phyloP scores from a whole-genome alignment of 371 early-diverging fungal species.

The Syncephalastrum contaminatum region DNA sequence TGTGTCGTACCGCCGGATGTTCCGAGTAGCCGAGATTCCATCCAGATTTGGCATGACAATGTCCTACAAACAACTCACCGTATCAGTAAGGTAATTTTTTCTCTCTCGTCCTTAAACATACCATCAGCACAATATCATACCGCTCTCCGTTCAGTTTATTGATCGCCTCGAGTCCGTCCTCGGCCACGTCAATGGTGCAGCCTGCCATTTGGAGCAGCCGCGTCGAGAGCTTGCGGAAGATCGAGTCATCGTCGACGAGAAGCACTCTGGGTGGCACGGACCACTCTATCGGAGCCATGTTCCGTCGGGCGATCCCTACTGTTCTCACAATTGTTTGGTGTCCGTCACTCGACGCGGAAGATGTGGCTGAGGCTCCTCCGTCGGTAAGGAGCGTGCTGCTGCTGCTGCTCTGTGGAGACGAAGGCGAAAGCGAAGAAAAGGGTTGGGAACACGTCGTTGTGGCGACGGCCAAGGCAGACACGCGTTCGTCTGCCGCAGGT shows the following conservation, averaged over 20 bases:
- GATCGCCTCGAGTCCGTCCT: constrained; percentile 72
- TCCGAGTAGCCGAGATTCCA: constrained; percentile 70
- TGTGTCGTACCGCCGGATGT: constrained; percentile 71
- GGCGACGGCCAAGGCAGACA: no score
- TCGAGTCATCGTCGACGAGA: constrained; percentile 76
- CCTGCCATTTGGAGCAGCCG: constrained; percentile 68
- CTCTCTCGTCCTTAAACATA: constrained; percentile 13
- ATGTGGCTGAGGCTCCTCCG: neutral
- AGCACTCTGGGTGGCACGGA: constrained; percentile 68
- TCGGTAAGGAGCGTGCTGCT: neutral
- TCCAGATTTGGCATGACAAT: constrained; percentile 76
- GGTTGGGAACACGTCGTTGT: neutral
- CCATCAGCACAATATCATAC: constrained; percentile 80
- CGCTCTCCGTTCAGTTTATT: constrained; percentile 39
- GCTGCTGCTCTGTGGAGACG: neutral
- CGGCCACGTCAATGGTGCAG: constrained; percentile 72
- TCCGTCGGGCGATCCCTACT: neutral
- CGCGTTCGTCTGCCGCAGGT: no score
- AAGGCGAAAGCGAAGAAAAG: neutral
- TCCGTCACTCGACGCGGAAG: neutral
- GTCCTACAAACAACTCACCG: constrained; percentile 39
- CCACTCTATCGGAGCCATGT: constrained; percentile 36
- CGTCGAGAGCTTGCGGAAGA: constrained; percentile 60
- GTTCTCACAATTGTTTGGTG: neutral
- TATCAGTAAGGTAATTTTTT: neutral